A percentile compares a stretch with the other conserved stretches of the same genome.
Conservation (phyloP, 2,329 filamentous ascomycete genomes). For the Aspergillus phoenicis region DNA sequence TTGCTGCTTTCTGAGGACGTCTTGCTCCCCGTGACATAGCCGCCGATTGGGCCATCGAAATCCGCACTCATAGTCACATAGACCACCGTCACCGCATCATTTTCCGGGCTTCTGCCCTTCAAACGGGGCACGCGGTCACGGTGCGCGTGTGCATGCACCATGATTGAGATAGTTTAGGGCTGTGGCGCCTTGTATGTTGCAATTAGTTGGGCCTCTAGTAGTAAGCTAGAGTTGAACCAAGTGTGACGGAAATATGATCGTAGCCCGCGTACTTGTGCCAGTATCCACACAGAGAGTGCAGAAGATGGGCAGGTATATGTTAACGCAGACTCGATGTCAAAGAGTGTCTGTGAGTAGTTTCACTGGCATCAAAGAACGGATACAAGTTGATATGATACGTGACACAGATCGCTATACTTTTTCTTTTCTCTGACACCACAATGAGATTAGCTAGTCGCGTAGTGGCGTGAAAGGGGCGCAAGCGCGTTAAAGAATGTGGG, state of each 20-base stretch:
- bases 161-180: slow-evolving; percentile 17
- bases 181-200: neutral
- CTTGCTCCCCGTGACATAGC: slow-evolving; percentile 46
- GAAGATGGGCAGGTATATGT: slow-evolving; percentile 5
- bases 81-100: slow-evolving; percentile 39
- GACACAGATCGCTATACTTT: neutral
- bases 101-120: slow-evolving; percentile 21
- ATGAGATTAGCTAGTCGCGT: slow-evolving; percentile 12
- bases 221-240: neutral
- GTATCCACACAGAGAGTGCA: neutral
- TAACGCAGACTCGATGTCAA: neutral
- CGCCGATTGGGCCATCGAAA: slow-evolving; percentile 54
- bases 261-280: neutral
- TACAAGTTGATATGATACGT: neutral
- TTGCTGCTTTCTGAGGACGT: slow-evolving; percentile 11
- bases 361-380: neutral
- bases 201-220: neutral
- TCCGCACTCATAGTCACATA: slow-evolving; percentile 57
- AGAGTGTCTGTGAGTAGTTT: neutral
- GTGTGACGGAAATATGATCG: too few species aligned
- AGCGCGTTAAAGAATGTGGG: slow-evolving; percentile 28
- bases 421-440: neutral
- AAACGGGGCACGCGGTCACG: slow-evolving; percentile 30
- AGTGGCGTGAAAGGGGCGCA: slow-evolving; percentile 17
- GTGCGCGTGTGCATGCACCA: slow-evolving; percentile 38